Evolutionary conservation across 2,329 filamentous ascomycete species (phyloP), one percentile per base, ranked within the genome.

Genomic region (Pseudogymnoascus sp.): DNA sequence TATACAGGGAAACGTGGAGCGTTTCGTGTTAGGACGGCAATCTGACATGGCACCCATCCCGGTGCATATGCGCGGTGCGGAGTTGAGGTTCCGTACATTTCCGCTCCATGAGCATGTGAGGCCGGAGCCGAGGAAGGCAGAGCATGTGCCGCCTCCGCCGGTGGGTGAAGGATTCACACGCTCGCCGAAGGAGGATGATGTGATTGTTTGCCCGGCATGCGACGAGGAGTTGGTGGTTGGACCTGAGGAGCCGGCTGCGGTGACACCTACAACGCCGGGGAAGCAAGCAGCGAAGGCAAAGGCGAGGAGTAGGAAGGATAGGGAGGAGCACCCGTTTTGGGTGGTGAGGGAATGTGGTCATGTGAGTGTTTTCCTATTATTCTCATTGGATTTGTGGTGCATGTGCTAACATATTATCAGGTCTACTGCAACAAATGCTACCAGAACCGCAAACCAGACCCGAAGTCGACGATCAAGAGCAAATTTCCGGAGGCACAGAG

Each of bases 281-380:
- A 62, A 0, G 59, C 69, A 2, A 19, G 80, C 76, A 65, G 69
- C 74, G 31, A 65, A 66, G 8, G 74, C 77, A 16, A 85, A 81
- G 69, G 77, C 80, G 19, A 75, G 78, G 6, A 81, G 80, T 21
- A 72, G 63, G 62, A 73, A 81, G 62, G 79, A 81, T 21, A 78
- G 82, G 29, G 72, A 78, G 35, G 92, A 96, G 74, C 87, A 90
- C 71, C 89, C 96, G 69, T 93, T 97, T 65, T 97, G 92, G 92
- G 88, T 94, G 0, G 81, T 94, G 37, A 96, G 92, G 75, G 82
- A 82, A 60, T 99, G 94, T 73, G 94, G 94, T 66, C 94, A 99
- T 77, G 94, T 97, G 82, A 74, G 83, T 79, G 45, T 41, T 38
- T 26, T 23, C 26, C 11, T 39, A 19, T 63, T 6, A 26, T 33